Base-by-base conservation (phyloP, 495 filamentous ascomycete genomes). In the Xylaria curta region DNA sequence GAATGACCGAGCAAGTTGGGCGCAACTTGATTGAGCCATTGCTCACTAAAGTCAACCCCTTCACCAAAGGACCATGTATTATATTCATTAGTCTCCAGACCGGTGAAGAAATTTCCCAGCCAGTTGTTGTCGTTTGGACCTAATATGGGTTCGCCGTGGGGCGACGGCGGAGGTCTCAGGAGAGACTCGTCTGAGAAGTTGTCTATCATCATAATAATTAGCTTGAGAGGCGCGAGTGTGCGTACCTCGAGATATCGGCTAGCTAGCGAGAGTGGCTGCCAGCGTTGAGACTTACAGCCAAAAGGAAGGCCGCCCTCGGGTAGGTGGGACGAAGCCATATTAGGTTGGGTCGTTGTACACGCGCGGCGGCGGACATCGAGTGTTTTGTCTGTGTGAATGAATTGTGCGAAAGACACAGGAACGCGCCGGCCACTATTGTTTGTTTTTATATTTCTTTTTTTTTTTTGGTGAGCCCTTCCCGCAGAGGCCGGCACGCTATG, bases 51-150 rank as follows among this genome's bases (percentile, higher is more conserved):
- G 36, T 84, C 82, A 8, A 85, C 76, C 0, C 84, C 76, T 75
- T 87, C 87, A 60, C 82, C 83, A 61, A 85, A 85, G 21, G 86
- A 84, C 21, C 31, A 42, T 58, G 81, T 83, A 36, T 83, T 76
- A 63, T 89, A 86, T n/a, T 85, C 82, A 61, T 87, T 85, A 2
- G 86, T 81, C 66, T 86, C 86, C 76, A 91, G 82, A 24, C 84
- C 87, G 62, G 86, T 87, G 76, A 91, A 90, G 79, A 91, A 92
- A 71, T 81, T 85, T 38, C 86, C 84, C n/a, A 91, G 82, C 79
- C 89, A 84, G 70, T 84, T 88, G 47, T 84, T 86, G 75, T 92
- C 89, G 68, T 85, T 85, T 74, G 89, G 86, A 69, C 88, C 86
- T 71, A 91, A 85, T 60, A 91, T 82, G 44, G 89, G 85, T 33